Percentiles rank a stretch among this genome's conserved stretches.
Conservation (phyloP, 768 basidiomycete species). For the Tylopilus plumbeoviolaceoides region DNA sequence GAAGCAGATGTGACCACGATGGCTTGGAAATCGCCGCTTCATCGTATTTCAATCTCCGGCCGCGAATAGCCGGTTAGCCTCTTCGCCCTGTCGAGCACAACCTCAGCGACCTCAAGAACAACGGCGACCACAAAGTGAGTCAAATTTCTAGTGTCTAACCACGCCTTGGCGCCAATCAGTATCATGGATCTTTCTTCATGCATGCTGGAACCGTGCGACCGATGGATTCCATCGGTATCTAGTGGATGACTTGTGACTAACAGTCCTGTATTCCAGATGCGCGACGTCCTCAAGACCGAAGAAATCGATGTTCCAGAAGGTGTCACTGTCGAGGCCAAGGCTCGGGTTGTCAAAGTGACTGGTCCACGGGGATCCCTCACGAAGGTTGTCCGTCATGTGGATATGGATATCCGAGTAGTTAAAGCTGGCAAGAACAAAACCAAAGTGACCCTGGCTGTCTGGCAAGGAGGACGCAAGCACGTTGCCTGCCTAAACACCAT, state of each 20-base stretch:
- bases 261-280: constrained; percentile 55
- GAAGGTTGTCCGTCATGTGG: constrained; percentile 89
- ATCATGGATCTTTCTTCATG: constrained; percentile 2
- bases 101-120: constrained; percentile 25
- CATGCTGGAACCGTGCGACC: neutral
- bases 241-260: constrained; percentile 33
- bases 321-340: constrained; percentile 84
- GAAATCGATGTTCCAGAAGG: constrained; percentile 84
- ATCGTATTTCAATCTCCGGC: constrained; percentile 34
- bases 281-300: constrained; percentile 91
- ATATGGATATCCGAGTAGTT: constrained; percentile 88
- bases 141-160: neutral
- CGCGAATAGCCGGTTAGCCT: constrained; percentile 24
- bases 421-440: constrained; percentile 62
- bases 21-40: constrained; percentile 26
- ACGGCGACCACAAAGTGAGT: constrained; percentile 28
- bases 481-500: constrained; percentile 97
- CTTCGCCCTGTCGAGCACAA: constrained; percentile 3
- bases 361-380: constrained; percentile 91
- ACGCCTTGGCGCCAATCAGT: neutral
- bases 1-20: constrained; percentile 23
- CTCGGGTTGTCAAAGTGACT: constrained; percentile 85
- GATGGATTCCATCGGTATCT: constrained; percentile 38
- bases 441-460: constrained; percentile 88
- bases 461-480: constrained; percentile 98